Percentiles rank a stretch among this genome's conserved stretches.
These are phyloP conservation scores for Fragaria nilgerrensis DNA, from an alignment of 306 rosid genomes.

Conservation along the genomic window DNA sequence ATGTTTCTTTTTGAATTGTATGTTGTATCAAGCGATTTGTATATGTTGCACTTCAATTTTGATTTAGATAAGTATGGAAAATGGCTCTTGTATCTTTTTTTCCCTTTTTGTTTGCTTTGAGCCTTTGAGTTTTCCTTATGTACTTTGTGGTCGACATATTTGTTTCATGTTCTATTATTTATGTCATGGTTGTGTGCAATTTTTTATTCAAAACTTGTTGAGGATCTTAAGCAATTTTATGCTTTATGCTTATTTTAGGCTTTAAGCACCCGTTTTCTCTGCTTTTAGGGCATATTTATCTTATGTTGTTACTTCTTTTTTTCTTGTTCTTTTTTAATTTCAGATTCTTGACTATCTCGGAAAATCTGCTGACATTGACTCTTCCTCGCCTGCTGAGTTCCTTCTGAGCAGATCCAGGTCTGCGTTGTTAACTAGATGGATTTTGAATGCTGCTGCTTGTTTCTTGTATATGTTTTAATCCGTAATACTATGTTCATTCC, in stretches of 20 bases:
- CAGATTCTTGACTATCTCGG: conserved; percentile 87
- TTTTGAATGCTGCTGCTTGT: conserved; percentile 29
- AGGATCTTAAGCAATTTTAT: neutral
- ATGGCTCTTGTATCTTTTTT: neutral
- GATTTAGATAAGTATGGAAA: neutral
- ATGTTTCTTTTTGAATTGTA: neutral
- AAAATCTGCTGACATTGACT: conserved; percentile 73
- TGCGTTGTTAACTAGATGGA: conserved; percentile 28
- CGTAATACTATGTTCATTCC: conserved; percentile 40
- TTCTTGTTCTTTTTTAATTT: conserved; percentile 11
- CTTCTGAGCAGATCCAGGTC: conserved; percentile 76
- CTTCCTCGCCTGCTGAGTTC: conserved; percentile 64
- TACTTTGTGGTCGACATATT: neutral
- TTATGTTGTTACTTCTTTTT: neutral
- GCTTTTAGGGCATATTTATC: neutral
- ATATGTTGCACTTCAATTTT: neutral
- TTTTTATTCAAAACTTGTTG: no score
- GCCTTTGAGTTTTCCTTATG: neutral
- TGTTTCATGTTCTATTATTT: neutral
- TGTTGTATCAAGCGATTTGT: neutral
- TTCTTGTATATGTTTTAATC: conserved; percentile 27
- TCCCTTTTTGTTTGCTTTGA: neutral
- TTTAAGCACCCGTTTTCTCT: neutral
- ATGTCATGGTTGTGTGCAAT: neutral
- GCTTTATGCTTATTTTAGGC: neutral